phyloP scores from a whole-genome alignment of 83 land plant genomes.

The Larix sibirica region DNA sequence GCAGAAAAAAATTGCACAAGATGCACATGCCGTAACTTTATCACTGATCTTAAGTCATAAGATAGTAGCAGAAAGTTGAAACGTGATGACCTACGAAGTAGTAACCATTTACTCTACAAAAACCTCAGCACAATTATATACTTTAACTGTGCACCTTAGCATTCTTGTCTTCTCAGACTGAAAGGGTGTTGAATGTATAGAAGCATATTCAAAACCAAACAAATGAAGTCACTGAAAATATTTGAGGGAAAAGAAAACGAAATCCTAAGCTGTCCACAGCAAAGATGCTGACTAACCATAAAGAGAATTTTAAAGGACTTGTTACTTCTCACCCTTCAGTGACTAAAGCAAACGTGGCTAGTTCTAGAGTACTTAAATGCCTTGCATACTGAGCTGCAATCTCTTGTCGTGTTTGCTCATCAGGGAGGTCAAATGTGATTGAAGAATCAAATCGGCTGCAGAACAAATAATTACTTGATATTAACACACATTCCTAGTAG shows the following conservation, averaged over 20 bases:
- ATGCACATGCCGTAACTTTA: background rate
- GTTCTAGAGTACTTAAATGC: constrained; percentile 68
- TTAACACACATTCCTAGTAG: background rate
- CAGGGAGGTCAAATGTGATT: constrained; percentile 75
- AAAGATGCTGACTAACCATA: background rate
- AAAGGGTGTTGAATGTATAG: background rate
- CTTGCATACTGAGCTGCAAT: constrained; percentile 94
- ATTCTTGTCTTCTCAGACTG: too few species aligned
- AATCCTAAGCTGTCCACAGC: background rate
- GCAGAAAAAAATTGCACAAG: background rate
- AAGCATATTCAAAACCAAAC: background rate
- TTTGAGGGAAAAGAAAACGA: background rate
- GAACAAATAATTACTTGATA: constrained; percentile 14
- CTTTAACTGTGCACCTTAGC: background rate
- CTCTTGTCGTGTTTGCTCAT: constrained; percentile 64
- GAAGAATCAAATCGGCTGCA: constrained; percentile 92
- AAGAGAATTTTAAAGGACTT: background rate
- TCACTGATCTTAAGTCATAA: background rate
- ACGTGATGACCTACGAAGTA: too few species aligned
- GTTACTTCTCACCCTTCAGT: constrained; percentile 71
- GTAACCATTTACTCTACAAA: background rate
- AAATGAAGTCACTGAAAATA: background rate
- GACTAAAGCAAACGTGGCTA: constrained; percentile 60
- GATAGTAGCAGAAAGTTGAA: background rate
- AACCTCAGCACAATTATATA: background rate